phyloP scores from a whole-genome alignment of 805 yeast genomes.

The Teunomyces panamensis region DNA sequence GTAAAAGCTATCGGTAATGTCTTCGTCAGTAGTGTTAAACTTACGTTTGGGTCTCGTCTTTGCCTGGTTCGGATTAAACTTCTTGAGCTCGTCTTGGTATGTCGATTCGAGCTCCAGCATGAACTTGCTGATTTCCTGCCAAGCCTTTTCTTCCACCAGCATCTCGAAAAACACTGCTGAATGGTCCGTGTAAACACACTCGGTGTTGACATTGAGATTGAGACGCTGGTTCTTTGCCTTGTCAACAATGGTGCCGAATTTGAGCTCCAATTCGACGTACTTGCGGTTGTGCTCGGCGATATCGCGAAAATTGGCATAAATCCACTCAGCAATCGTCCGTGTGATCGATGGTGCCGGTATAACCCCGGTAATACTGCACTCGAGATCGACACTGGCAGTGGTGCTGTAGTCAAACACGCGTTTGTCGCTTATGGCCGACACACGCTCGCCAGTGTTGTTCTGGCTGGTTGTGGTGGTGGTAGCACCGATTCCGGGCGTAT shows the following conservation, averaged over 20 bases:
- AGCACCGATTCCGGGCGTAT: too few species aligned
- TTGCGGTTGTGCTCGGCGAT: constrained; percentile 54
- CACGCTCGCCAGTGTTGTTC: too few species aligned
- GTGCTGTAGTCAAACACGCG: constrained; percentile 29
- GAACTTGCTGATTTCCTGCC: constrained; percentile 52
- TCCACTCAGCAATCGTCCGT: constrained; percentile 82
- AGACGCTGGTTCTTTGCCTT: constrained; percentile 61
- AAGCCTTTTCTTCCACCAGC: constrained; percentile 63
- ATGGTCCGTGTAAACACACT: constrained; percentile 57
- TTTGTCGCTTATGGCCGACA: constrained; percentile 5
- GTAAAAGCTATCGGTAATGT: constrained; percentile 60
- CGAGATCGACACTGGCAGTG: constrained; percentile 36
- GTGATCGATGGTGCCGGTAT: constrained; percentile 80
- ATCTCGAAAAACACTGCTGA: constrained; percentile 58
- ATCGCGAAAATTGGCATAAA: constrained; percentile 74
- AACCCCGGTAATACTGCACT: constrained; percentile 64
- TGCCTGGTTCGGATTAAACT: constrained; percentile 8
- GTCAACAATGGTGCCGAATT: constrained; percentile 69
- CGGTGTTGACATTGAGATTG: constrained; percentile 65
- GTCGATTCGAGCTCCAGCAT: constrained; percentile 52
- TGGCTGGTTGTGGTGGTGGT: neutral
- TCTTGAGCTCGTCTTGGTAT: constrained; percentile 41
- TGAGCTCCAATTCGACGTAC: constrained; percentile 66
- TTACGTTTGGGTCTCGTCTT: constrained; percentile 40
- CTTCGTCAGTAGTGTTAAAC: constrained; percentile 59